These are phyloP conservation scores for Ogataea trehaloabstinens DNA, from an alignment of 805 yeast genomes.

Conservation along the genomic window DNA sequence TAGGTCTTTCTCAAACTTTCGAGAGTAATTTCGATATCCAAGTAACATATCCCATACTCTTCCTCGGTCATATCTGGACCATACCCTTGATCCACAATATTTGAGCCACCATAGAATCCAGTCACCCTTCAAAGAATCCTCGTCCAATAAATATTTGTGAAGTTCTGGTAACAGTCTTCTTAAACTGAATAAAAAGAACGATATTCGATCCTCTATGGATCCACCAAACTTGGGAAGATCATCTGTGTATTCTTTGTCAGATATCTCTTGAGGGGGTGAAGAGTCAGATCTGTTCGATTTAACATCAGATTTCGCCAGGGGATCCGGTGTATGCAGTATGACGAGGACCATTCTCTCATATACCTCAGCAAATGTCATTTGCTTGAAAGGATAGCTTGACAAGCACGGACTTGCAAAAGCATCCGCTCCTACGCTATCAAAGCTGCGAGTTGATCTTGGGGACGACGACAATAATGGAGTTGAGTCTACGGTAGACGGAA, in stretches of 20 bases:
- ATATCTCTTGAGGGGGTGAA: slow-evolving; percentile 6
- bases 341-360: slow-evolving; percentile 77
- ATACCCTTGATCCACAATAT: slow-evolving; percentile 82
- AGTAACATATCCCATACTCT: slow-evolving; percentile 84
- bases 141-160: slow-evolving; percentile 73
- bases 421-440: slow-evolving; percentile 18
- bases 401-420: slow-evolving; percentile 6
- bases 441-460: slow-evolving; percentile 26
- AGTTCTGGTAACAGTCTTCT: slow-evolving; percentile 71
- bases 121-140: slow-evolving; percentile 73
- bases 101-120: slow-evolving; percentile 97
- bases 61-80: slow-evolving; percentile 80
- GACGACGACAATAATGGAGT: slow-evolving; percentile 25
- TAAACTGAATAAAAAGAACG: slow-evolving; percentile 63
- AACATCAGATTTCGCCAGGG: slow-evolving; percentile 23
- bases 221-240: slow-evolving; percentile 45
- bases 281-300: slow-evolving; percentile 11
- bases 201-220: slow-evolving; percentile 61
- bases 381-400: slow-evolving; percentile 25
- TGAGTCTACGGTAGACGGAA: slow-evolving; percentile 22
- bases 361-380: slow-evolving; percentile 60
- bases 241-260: slow-evolving; percentile 22
- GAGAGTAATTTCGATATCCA: slow-evolving; percentile 62
- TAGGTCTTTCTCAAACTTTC: slow-evolving; percentile 24
- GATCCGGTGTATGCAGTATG: slow-evolving; percentile 69